These are phyloP conservation scores for Lactifluus hygrophoroides DNA, from an alignment of 768 basidiomycete genomes.

Conservation along the genomic window DNA sequence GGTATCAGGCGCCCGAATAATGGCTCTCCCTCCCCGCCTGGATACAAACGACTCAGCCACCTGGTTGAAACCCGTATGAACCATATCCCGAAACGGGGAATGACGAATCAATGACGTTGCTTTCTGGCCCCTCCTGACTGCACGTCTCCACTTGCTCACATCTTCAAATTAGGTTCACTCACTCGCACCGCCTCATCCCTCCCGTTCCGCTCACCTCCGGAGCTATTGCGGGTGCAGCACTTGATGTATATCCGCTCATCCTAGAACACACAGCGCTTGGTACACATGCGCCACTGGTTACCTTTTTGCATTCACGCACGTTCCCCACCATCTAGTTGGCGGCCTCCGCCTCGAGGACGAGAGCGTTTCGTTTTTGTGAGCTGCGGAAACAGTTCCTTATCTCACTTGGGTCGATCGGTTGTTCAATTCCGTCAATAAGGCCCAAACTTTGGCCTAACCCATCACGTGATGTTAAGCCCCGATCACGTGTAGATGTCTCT, in stretches of 20 bases:
- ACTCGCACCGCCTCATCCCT: too few relatives aligned
- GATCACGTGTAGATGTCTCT: neutral
- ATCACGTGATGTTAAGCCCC: neutral
- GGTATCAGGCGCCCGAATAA: too few relatives aligned
- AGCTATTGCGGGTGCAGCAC: neutral
- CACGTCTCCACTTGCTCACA: neutral
- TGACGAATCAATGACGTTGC: slow-evolving; percentile 1
- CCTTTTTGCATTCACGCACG: neutral
- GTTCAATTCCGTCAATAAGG: neutral
- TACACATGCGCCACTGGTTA: neutral
- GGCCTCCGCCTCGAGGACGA: neutral
- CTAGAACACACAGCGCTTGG: neutral
- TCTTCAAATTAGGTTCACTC: slow-evolving; percentile 10
- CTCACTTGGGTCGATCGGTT: neutral
- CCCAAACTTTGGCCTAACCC: neutral
- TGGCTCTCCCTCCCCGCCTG: too few relatives aligned
- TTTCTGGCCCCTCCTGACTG: neutral
- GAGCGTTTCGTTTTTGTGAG: neutral
- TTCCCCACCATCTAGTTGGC: neutral
- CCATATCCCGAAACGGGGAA: neutral
- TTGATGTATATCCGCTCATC: too few relatives aligned
- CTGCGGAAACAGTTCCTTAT: neutral
- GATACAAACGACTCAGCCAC: neutral
- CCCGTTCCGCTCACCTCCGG: neutral
- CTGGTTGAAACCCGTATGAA: neutral